Base-by-base conservation (phyloP, 1,284 basidiomycete species). In the Singerocomus rubriflavus region DNA sequence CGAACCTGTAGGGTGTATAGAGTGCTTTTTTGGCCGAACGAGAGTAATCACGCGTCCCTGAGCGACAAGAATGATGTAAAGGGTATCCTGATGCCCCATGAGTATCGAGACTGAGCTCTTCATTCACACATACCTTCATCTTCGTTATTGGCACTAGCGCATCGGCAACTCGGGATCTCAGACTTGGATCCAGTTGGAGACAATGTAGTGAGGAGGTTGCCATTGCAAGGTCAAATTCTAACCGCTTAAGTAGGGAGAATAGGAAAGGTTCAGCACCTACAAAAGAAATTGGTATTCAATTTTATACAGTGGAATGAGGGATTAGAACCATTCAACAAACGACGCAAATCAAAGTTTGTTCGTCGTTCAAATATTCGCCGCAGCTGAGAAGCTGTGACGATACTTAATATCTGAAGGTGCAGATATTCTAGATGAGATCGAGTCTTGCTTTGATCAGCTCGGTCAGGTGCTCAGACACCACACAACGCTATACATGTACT, bases 381-480 rank as follows among this genome's bases (percentile, higher is more conserved):
- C 5, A 99, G 76, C 67, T 98, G 94, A 8, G 86, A 77, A 1
- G 82, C 87, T 0, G 93, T 91, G 31, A 98, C 84, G 26, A 98
- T 84, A 56, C 91, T 94, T 42, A 98, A 71, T 44, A 98, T 90
- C 70, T 97, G 94, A 4, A 96, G 74, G 66, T 99, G 88, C 9
- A 99, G 77, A 69, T 96, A 95, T 67, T 98, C 95, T 56, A 99
- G 80, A 73, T 98, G 96, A 41, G 85, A 82, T 42, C 94, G 84
- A 56, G 91, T 86, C 94, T 97, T 82, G 56, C 79, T 80, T 84
- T 72, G 74, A 70, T 67, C 72, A 66, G 54, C 47, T 51, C 43
- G 42, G 63, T 72, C 59, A 71, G 67, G 48, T 52, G 33, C 26
- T 36, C 39, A 44, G 35, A 33, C 31, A 40, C 16, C 44, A 37